Percentiles rank a stretch among this genome's conserved stretches.
Conservation (phyloP, 805 yeast genomes). For the Millerozyma miso region DNA sequence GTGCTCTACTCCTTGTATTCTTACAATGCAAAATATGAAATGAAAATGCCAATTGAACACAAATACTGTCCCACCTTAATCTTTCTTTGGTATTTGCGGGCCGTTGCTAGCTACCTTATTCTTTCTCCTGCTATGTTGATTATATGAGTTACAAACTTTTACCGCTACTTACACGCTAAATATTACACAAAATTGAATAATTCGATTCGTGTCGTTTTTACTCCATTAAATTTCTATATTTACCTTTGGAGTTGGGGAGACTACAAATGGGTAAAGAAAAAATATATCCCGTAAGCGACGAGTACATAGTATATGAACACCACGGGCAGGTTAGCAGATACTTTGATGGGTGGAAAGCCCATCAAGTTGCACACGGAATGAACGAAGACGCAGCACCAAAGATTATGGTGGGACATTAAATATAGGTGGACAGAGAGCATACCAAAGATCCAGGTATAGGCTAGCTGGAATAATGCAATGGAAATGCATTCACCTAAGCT, state of each 20-base stretch:
- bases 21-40: background rate
- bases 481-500: slow-evolving; percentile 28
- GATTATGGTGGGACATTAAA: slow-evolving; percentile 41
- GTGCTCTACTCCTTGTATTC: background rate
- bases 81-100: background rate
- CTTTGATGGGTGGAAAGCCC: slow-evolving; percentile 54
- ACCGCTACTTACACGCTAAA: slow-evolving; percentile 1
- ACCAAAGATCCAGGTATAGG: slow-evolving; percentile 71
- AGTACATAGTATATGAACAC: slow-evolving; percentile 33
- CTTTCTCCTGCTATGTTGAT: background rate
- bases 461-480: slow-evolving; percentile 48
- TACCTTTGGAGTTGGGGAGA: too few species aligned
- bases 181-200: slow-evolving; percentile 2
- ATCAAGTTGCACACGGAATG: slow-evolving; percentile 68
- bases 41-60: background rate
- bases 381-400: slow-evolving; percentile 54
- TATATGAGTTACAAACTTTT: background rate
- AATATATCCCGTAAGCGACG: slow-evolving; percentile 39
- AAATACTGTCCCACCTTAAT: background rate
- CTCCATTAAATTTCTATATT: too few species aligned
- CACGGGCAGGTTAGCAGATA: slow-evolving; percentile 17
- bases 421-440: slow-evolving; percentile 55
- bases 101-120: background rate
- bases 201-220: too few species aligned
- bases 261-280: slow-evolving; percentile 22